Conservation (phyloP, 768 basidiomycete species). For the Xerocomus spinulosus region DNA sequence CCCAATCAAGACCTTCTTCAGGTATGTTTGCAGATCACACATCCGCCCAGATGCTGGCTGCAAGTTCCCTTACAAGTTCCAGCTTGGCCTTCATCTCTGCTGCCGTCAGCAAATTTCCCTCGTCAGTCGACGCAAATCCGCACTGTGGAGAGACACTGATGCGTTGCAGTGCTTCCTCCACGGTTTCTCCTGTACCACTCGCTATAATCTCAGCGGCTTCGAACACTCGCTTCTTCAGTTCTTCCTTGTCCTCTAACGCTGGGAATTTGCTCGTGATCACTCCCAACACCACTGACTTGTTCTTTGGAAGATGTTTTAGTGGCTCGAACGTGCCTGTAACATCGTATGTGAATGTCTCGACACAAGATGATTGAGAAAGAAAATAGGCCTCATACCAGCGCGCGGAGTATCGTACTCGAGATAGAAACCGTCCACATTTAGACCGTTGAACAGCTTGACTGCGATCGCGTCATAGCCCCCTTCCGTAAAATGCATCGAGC, state of each 20-base stretch:
- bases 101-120: conserved; percentile 39
- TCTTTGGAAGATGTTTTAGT: conserved; percentile 27
- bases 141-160: conserved; percentile 49
- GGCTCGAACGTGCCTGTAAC: conserved; percentile 30
- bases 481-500: conserved; percentile 37
- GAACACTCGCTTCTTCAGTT: conserved; percentile 37
- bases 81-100: conserved; percentile 33
- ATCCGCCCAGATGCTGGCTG: conserved; percentile 35
- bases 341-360: not conserved
- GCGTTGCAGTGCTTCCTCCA: conserved; percentile 36
- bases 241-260: conserved; percentile 39
- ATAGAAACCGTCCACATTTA: conserved; percentile 43
- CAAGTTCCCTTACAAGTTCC: conserved; percentile 32
- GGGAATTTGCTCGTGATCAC: conserved; percentile 43
- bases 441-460: conserved; percentile 40
- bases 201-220: conserved; percentile 43
- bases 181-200: conserved; percentile 33
- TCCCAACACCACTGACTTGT: conserved; percentile 41
- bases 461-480: conserved; percentile 45
- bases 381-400: conserved; percentile 31
- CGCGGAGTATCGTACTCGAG: conserved; percentile 47
- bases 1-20: not conserved
- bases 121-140: conserved; percentile 45
- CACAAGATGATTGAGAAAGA: too few relatives aligned
- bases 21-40: not conserved